These are phyloP conservation scores for Colletotrichum paranaense DNA, from an alignment of 2,329 filamentous ascomycete genomes.

Conservation along the genomic window DNA sequence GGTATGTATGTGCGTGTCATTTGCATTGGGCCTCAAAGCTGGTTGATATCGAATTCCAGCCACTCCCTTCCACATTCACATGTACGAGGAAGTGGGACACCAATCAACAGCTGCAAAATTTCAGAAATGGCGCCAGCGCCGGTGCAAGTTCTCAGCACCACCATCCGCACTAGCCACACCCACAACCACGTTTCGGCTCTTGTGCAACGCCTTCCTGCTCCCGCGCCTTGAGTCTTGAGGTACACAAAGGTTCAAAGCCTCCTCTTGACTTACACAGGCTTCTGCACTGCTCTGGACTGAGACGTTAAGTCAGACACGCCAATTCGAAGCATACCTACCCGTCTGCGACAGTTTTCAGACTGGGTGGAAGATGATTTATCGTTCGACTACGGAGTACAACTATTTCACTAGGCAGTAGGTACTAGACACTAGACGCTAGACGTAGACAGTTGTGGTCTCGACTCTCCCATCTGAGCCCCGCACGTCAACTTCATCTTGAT, in stretches of 20 bases:
- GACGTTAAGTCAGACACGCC: constrained; percentile 16
- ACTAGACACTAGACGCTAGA: too few relatives aligned
- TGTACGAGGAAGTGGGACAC: too few relatives aligned
- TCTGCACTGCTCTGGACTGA: constrained; percentile 14
- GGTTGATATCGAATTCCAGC: constrained; percentile 19
- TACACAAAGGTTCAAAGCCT: neutral
- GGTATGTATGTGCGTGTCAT: neutral
- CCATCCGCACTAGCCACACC: constrained; percentile 21
- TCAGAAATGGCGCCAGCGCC: constrained; percentile 14
- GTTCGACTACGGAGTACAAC: neutral
- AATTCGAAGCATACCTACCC: neutral
- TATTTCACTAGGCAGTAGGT: neutral
- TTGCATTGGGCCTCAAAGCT: neutral
- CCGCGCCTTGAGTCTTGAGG: neutral
- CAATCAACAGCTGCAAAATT: constrained; percentile 20
- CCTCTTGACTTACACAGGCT: constrained; percentile 18
- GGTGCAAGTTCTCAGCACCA: neutral
- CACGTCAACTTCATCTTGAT: neutral
- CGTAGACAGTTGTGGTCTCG: neutral
- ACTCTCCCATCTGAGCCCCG: neutral
- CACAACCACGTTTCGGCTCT: constrained; percentile 32
- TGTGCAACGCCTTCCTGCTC: constrained; percentile 11
- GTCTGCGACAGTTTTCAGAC: constrained; percentile 4
- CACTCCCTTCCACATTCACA: constrained; percentile 20
- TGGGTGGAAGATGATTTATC: constrained; percentile 1